Evolutionary conservation across 495 filamentous ascomycete species (phyloP).

Genomic region (Lichenothelia convexa): DNA sequence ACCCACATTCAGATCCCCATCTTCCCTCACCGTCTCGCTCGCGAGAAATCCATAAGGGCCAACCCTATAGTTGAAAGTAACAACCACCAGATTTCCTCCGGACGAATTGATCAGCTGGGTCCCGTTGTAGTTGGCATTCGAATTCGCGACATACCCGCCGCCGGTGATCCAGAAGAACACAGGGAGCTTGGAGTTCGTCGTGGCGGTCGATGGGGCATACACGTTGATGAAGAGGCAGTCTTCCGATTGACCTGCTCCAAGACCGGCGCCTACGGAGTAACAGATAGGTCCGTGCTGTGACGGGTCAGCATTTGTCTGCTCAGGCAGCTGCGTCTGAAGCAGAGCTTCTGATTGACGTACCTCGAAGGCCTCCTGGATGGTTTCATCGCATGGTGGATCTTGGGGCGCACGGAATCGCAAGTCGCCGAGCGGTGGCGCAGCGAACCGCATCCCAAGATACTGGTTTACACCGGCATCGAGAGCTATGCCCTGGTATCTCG

Average conservation of each 20-base stretch:
- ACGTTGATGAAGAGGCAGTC: constrained; percentile 63
- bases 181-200: constrained; percentile 30
- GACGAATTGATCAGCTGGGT: constrained; percentile 40
- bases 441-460: constrained; percentile 7
- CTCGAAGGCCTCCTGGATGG: neutral
- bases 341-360: neutral
- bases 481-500: constrained; percentile 4
- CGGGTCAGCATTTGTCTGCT: neutral
- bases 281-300: neutral
- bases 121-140: constrained; percentile 51
- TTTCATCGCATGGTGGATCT: constrained; percentile 1
- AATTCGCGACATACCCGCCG: constrained; percentile 45
- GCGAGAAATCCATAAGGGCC: constrained; percentile 59
- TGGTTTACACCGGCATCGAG: constrained; percentile 5
- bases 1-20: constrained; percentile 47
- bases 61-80: constrained; percentile 57
- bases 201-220: constrained; percentile 43
- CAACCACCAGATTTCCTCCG: constrained; percentile 41
- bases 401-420: constrained; percentile 7
- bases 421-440: constrained; percentile 7
- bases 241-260: constrained; percentile 22
- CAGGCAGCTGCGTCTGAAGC: neutral
- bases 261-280: neutral
- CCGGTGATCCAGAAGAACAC: constrained; percentile 63
- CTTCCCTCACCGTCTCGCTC: constrained; percentile 32